A percentile compares a stretch with the other conserved stretches of the same genome.
These are phyloP conservation scores for Naganishia sp. DNA, from an alignment of 1,284 basidiomycete species.

Conservation along the genomic window DNA sequence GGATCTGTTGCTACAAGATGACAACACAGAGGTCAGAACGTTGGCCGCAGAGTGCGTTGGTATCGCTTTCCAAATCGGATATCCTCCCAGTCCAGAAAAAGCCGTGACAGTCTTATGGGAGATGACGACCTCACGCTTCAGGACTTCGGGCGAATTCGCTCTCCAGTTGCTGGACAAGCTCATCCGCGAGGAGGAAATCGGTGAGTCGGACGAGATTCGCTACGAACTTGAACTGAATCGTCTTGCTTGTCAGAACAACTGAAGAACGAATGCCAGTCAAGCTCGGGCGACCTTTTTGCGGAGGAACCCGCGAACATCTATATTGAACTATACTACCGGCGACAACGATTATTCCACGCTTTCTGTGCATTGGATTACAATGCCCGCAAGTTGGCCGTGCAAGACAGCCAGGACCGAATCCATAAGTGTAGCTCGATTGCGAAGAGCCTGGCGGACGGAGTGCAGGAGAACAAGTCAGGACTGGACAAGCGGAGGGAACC, in stretches of 20 bases:
- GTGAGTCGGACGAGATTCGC: constrained; percentile 33
- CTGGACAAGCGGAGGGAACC: constrained; percentile 10
- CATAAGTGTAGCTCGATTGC: neutral
- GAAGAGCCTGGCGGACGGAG: neutral
- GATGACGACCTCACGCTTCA: constrained; percentile 32
- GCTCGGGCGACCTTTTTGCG: constrained; percentile 44
- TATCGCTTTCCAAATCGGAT: constrained; percentile 2
- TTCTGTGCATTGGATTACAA: constrained; percentile 1
- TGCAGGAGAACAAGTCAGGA: neutral
- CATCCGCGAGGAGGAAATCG: constrained; percentile 28
- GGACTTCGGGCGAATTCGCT: constrained; percentile 35
- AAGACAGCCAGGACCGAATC: constrained; percentile 1
- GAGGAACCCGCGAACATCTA: constrained; percentile 51
- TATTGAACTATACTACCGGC: constrained; percentile 25
- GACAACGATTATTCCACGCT: constrained; percentile 6
- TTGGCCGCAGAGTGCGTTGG: constrained; percentile 9
- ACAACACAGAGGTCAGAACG: constrained; percentile 1
- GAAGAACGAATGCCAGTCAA: neutral
- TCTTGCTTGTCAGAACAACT: neutral
- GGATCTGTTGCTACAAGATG: constrained; percentile 22
- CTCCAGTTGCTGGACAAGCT: constrained; percentile 37
- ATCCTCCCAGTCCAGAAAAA: constrained; percentile 1
- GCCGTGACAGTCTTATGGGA: constrained; percentile 40
- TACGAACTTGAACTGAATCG: too few species aligned
- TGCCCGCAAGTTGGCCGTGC: neutral